A percentile compares a stretch with the other conserved stretches of the same genome.
These are phyloP conservation scores for Podospora pseudocomata DNA, from an alignment of 495 filamentous ascomycete species.

Conservation along the genomic window DNA sequence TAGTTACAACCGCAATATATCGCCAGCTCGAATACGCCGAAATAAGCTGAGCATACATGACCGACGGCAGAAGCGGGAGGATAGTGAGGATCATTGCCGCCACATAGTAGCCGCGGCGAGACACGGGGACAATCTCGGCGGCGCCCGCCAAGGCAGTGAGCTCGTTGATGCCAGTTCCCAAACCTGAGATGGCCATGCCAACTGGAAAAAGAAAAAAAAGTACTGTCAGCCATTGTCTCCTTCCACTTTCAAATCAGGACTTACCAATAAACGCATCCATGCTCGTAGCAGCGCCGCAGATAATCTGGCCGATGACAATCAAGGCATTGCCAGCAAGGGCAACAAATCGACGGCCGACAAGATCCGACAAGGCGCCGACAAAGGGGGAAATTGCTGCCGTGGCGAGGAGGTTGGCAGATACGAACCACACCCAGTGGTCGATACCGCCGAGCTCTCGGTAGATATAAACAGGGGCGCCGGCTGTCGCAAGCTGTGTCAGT, in stretches of 20 bases:
- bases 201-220: conserved; percentile 20
- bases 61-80: conserved; percentile 63
- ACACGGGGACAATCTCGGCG: conserved; percentile 64
- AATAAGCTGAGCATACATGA: conserved; percentile 68
- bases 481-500: conserved; percentile 9
- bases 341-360: conserved; percentile 64
- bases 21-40: conserved; percentile 58
- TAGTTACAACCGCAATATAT: conserved; percentile 59
- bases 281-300: conserved; percentile 57
- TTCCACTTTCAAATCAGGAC: conserved; percentile 6
- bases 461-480: conserved; percentile 40
- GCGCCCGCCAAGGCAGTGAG: conserved; percentile 47
- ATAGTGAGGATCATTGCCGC: conserved; percentile 65
- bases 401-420: conserved; percentile 63
- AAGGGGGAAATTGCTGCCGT: conserved; percentile 69
- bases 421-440: conserved; percentile 71
- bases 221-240: background rate
- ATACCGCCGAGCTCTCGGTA: conserved; percentile 62
- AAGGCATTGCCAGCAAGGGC: conserved; percentile 58
- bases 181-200: conserved; percentile 21
- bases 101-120: conserved; percentile 65
- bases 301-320: conserved; percentile 63
- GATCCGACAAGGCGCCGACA: conserved; percentile 66
- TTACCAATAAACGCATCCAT: conserved; percentile 71
- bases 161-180: conserved; percentile 23